Evolutionary conservation across 2,329 filamentous ascomycete species (phyloP).

Genomic region (Neopestalotiopsis rosae): DNA sequence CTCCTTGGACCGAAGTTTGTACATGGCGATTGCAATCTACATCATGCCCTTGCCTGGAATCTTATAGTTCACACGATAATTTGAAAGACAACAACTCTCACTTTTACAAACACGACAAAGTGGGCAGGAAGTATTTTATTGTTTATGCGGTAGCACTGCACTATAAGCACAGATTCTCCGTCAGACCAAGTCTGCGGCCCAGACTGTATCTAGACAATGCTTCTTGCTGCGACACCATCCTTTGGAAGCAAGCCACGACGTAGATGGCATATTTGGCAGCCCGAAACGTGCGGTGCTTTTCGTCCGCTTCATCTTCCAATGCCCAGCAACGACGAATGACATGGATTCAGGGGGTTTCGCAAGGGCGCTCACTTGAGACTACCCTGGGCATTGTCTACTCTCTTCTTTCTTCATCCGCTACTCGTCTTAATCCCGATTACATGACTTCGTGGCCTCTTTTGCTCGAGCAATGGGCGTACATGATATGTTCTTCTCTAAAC

Average conservation of each 20-base stretch:
- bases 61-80: too few relatives aligned
- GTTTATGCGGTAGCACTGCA: slow-evolving; percentile 3
- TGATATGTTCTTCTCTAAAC: slow-evolving; percentile 41
- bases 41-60: too few relatives aligned
- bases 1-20: too few relatives aligned
- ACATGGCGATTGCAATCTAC: too few relatives aligned
- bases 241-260: background rate
- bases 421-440: slow-evolving; percentile 33
- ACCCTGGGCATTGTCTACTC: background rate
- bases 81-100: background rate
- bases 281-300: slow-evolving; percentile 13
- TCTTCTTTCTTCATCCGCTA: background rate
- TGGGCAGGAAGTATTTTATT: slow-evolving; percentile 7
- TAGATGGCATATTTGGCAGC: background rate
- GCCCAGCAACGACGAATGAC: slow-evolving; percentile 7
- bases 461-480: slow-evolving; percentile 36
- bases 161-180: slow-evolving; percentile 8
- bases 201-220: background rate
- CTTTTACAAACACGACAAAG: background rate
- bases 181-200: background rate
- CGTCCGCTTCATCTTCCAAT: slow-evolving; percentile 4
- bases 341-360: background rate
- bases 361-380: slow-evolving; percentile 17
- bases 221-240: background rate
- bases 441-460: slow-evolving; percentile 40